Conservation (phyloP, 331 rosid genomes). For the Malus hybrid region DNA sequence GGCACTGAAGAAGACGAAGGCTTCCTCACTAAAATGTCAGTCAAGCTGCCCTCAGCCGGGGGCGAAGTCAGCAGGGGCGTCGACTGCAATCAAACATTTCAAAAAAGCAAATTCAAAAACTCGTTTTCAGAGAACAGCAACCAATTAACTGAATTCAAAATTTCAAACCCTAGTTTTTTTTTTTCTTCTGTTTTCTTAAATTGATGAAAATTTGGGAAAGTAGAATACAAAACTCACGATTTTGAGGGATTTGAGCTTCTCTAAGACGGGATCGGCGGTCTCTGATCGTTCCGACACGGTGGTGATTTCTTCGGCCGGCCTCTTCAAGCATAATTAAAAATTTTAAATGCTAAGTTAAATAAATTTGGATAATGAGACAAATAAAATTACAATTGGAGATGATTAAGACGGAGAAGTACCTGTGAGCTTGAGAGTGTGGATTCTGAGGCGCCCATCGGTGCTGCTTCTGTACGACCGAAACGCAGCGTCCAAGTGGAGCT, state of each 20-base stretch:
- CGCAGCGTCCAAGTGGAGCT: slow-evolving; percentile 4
- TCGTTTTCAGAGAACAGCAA: not conserved
- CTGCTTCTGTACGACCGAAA: not conserved
- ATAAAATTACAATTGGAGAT: not conserved
- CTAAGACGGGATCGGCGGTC: slow-evolving; percentile 60
- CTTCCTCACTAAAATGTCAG: slow-evolving; percentile 85
- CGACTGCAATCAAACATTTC: slow-evolving; percentile 38
- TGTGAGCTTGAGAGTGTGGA: slow-evolving; percentile 53
- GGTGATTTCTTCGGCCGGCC: slow-evolving; percentile 64
- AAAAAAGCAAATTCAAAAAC: not conserved
- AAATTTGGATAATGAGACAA: not conserved
- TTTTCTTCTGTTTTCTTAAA: not conserved
- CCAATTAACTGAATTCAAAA: not conserved
- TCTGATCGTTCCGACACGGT: slow-evolving; percentile 62
- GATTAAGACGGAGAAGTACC: slow-evolving; percentile 26
- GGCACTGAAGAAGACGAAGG: slow-evolving; percentile 59
- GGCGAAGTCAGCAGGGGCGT: slow-evolving; percentile 74
- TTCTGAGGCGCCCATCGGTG: slow-evolving; percentile 81
- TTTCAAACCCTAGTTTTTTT: not conserved
- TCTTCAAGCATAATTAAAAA: slow-evolving; percentile 23
- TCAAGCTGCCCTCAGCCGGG: slow-evolving; percentile 69
- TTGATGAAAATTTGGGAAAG: not conserved
- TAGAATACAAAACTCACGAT: slow-evolving; percentile 32
- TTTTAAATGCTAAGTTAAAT: not conserved
- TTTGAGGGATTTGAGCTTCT: slow-evolving; percentile 62